Conservation (phyloP, 495 filamentous ascomycete genomes). For the Cercophora sp. region DNA sequence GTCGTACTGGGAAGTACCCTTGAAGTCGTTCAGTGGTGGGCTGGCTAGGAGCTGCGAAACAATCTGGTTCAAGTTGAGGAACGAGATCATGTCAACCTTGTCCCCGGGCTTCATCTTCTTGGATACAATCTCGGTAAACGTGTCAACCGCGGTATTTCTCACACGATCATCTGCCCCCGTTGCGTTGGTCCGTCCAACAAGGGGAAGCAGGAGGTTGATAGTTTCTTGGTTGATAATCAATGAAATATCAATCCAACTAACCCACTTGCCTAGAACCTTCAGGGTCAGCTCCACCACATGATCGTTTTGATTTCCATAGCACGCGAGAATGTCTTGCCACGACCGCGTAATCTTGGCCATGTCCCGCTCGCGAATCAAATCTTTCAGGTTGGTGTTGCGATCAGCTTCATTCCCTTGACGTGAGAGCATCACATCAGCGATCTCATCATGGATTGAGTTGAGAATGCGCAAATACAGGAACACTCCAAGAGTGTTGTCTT, state of each 20-base stretch:
- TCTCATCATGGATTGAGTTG: constrained; percentile 89
- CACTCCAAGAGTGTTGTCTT: constrained; percentile 71
- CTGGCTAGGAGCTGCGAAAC: constrained; percentile 76
- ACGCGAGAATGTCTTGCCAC: constrained; percentile 85
- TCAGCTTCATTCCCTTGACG: constrained; percentile 70
- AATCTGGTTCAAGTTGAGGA: constrained; percentile 80
- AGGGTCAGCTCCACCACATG: constrained; percentile 78
- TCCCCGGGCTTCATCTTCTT: constrained; percentile 96
- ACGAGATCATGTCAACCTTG: constrained; percentile 89
- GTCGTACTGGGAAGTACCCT: constrained; percentile 81
- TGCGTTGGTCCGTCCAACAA: constrained; percentile 56
- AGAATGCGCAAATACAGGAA: constrained; percentile 85
- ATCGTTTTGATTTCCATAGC: constrained; percentile 72
- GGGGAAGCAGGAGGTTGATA: constrained; percentile 76
- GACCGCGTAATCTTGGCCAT: constrained; percentile 78
- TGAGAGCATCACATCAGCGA: constrained; percentile 84
- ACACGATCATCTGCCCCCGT: constrained; percentile 61
- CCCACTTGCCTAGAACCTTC: constrained; percentile 87
- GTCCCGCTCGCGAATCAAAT: constrained; percentile 78
- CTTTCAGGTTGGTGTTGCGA: constrained; percentile 80
- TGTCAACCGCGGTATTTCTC: constrained; percentile 81
- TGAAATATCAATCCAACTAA: constrained; percentile 95
- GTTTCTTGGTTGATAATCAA: constrained; percentile 85
- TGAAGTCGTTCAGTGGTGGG: constrained; percentile 68
- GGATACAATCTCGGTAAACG: constrained; percentile 88